Base-by-base conservation (phyloP, 1,284 basidiomycete species). In the Irpex sp. region DNA sequence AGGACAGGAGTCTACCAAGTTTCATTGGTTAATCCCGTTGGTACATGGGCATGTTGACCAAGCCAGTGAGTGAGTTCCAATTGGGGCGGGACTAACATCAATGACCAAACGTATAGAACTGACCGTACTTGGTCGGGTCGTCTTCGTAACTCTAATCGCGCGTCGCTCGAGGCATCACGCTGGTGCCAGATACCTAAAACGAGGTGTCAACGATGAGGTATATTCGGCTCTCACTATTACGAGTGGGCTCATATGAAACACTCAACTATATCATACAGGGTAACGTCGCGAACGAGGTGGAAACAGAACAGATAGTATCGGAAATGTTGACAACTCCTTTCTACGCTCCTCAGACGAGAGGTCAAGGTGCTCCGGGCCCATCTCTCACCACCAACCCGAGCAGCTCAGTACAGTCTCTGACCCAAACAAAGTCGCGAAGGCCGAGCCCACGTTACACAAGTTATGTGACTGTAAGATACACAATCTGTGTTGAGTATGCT, bases 221-320 rank as follows among this genome's bases (percentile, higher is more conserved):
- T 6, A 69, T 60, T 46, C 15, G 2, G 19, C 9, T 7, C 6
- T 39, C 37, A 11, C 11, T 39, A 6, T 6, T 39, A 39, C 37
- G 37, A 39, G 13, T 6, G 37, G 37, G 13, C 37, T 39, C 37
- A 39, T 6, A 39, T 39, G 13, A 39, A 6, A 39, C 37, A 6
- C 37, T 39, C 11, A 15, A 15, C 8, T 43, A 5, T 54, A 5
- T n/a, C 37, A 3, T 1, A 3, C 69, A 96, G 92, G 97, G 97
- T 1, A 94, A 98, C 72, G 97, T 99, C 1, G 97, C 97, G 1
- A 99, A 99, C 71, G 97, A 99, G 76, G 97, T 99, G 1, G 97
- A 99, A 76, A 98, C 96, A 0, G 97, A 99, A 72, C 97, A 99
- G 72, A 97, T 99, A 59, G 96, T 99, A 0, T 94, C 92, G 2